Conservation (phyloP, 202 grass and related monocot species). For the Brachypodium distachyon region DNA sequence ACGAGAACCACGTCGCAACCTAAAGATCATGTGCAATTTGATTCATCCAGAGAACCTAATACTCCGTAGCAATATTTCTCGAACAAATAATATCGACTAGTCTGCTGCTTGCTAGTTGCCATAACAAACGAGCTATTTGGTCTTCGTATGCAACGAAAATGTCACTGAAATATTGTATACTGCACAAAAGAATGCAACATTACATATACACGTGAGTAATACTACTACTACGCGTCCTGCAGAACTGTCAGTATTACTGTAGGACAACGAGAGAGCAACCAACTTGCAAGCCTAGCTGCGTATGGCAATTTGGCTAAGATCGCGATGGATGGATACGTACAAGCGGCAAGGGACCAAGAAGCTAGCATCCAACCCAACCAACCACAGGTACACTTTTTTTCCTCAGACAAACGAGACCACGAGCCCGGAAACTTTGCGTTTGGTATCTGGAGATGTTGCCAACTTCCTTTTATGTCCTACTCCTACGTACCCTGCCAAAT, state of each 20-base stretch:
- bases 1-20: background rate
- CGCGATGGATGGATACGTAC: background rate
- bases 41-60: too few species aligned
- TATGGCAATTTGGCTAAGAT: background rate
- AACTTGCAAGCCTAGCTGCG: too few species aligned
- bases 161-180: too few species aligned
- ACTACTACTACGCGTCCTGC: too few species aligned
- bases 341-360: conserved; percentile 3
- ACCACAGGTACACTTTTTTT: background rate
- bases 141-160: background rate
- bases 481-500: too few species aligned
- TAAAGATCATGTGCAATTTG: too few species aligned
- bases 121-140: background rate
- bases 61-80: too few species aligned
- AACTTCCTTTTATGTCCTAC: conserved; percentile 13
- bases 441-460: conserved; percentile 19
- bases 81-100: too few species aligned
- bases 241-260: too few species aligned
- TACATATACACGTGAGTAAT: too few species aligned
- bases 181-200: too few species aligned
- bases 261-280: background rate
- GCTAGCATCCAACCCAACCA: conserved; percentile 18
- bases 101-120: conserved; percentile 1
- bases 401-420: background rate
- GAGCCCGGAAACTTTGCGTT: conserved; percentile 6